These are phyloP conservation scores for Teunomyces gatunensis DNA, from an alignment of 805 yeast genomes.

Conservation along the genomic window DNA sequence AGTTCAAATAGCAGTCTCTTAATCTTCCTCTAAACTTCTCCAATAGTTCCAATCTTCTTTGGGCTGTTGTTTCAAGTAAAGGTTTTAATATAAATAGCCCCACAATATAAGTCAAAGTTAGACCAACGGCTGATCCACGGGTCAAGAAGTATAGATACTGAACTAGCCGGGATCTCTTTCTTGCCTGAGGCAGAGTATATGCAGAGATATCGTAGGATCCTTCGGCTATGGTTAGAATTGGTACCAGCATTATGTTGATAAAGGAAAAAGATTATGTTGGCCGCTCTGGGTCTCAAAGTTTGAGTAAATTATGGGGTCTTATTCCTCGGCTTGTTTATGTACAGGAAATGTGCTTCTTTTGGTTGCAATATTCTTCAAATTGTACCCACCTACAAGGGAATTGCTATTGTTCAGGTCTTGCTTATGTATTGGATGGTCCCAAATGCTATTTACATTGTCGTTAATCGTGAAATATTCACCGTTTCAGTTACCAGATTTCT, in stretches of 20 bases:
- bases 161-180: constrained; percentile 21
- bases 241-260: constrained; percentile 19
- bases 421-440: not conserved
- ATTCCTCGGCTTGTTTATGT: not conserved
- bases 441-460: not conserved
- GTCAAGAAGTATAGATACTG: constrained; percentile 30
- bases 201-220: constrained; percentile 34
- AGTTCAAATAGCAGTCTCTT: constrained; percentile 34
- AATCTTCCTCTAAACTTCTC: constrained; percentile 30
- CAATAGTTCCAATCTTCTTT: constrained; percentile 32
- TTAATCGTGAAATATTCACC: not conserved
- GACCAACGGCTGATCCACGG: constrained; percentile 31
- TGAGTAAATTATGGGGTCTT: not conserved
- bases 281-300: not conserved
- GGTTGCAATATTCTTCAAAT: not conserved
- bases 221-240: constrained; percentile 41
- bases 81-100: constrained; percentile 36
- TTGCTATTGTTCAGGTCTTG: not conserved
- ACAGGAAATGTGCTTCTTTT: not conserved
- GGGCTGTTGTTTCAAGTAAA: constrained; percentile 26
- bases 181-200: constrained; percentile 13
- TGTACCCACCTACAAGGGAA: no score
- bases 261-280: not conserved
- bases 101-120: constrained; percentile 28
- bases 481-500: not conserved